Evolutionary conservation across 2,329 filamentous ascomycete species (phyloP), one percentile per base, ranked within the genome.

Genomic region (Pseudocercospora fijiensis): DNA sequence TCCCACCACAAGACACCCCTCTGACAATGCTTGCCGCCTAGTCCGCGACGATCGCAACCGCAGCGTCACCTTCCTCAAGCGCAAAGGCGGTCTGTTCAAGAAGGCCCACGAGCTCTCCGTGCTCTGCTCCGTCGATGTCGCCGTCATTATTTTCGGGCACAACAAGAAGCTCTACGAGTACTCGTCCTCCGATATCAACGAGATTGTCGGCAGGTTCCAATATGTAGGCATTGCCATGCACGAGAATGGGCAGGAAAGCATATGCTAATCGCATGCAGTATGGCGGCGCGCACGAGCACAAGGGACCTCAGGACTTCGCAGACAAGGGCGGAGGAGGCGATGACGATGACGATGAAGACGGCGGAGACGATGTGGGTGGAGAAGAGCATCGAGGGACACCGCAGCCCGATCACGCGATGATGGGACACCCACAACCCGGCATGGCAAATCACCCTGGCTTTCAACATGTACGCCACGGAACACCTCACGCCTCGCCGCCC

Each of bases 91-190:
- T 73, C 84, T 99, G 57, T 99, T 99, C 86, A 99, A 99, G 84
- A 99, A 99, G 86, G 95, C 95, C 60, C 93, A 99, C 78, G 95
- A 99, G 84, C 86, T 99, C 58, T 96, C 94, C 59, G 95, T 99
- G 53, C 89, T 99, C 67, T 99, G 95, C 78, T 97, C 93, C 43
- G 95, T 99, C 76, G 95, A 99, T 78, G 95, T 99, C 71, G 95
- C 95, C 45, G 95, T 99, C 74, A 95, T 99, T 78, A 97, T 99
- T 74, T 98, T 98, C 76, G 94, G 94, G 68, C 93, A 91, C 80
- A 99, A 99, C 80, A 99, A 98, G 85, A 98, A 98, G 81, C 85
- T 99, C 26, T 97, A 98, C 79, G 92, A 99, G 78, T 99, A 96
- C 78, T 98, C 93, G 11, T 98, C 94, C 18, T 84, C 87, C 71